Conservation (phyloP, 2,329 filamentous ascomycete genomes). For the Mollisia scopiformis region DNA sequence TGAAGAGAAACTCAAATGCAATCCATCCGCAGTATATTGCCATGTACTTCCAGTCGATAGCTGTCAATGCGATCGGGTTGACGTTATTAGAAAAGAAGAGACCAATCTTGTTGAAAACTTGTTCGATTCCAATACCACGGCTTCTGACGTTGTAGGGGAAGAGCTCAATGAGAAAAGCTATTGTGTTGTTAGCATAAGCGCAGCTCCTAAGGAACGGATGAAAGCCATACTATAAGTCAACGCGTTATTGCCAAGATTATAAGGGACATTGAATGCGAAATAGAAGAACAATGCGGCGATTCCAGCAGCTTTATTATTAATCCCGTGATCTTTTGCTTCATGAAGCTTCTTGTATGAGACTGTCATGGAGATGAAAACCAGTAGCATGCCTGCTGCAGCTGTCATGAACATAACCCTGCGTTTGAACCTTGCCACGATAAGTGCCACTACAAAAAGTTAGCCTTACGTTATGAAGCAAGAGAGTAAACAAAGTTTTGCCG, state of each 20-base stretch:
- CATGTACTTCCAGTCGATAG: slow-evolving; percentile 23
- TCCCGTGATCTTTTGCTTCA: slow-evolving; percentile 36
- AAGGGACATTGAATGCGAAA: slow-evolving; percentile 60
- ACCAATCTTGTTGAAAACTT: slow-evolving; percentile 42
- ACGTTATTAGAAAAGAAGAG: slow-evolving; percentile 51
- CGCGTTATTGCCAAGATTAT: slow-evolving; percentile 69
- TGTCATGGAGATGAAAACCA: slow-evolving; percentile 59
- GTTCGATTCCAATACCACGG: slow-evolving; percentile 32
- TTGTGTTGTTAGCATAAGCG: too few relatives aligned
- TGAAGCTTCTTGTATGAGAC: slow-evolving; percentile 45
- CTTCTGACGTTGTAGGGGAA: slow-evolving; percentile 53
- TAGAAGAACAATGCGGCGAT: slow-evolving; percentile 56
- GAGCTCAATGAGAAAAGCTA: too few relatives aligned
- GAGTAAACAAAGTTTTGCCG: too few relatives aligned
- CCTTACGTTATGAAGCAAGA: too few relatives aligned
- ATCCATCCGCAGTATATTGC: slow-evolving; percentile 43
- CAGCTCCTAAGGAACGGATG: too few relatives aligned
- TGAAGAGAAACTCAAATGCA: slow-evolving; percentile 45
- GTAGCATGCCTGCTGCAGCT: slow-evolving; percentile 55
- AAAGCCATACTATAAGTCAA: slow-evolving; percentile 64
- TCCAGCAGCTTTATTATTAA: slow-evolving; percentile 28
- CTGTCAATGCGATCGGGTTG: slow-evolving; percentile 44
- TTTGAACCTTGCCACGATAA: slow-evolving; percentile 47
- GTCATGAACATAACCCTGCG: slow-evolving; percentile 55
- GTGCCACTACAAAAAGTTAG: too few relatives aligned